phyloP scores from a whole-genome alignment of 1,284 basidiomycete species.

The Fomitiporia mediterranea region DNA sequence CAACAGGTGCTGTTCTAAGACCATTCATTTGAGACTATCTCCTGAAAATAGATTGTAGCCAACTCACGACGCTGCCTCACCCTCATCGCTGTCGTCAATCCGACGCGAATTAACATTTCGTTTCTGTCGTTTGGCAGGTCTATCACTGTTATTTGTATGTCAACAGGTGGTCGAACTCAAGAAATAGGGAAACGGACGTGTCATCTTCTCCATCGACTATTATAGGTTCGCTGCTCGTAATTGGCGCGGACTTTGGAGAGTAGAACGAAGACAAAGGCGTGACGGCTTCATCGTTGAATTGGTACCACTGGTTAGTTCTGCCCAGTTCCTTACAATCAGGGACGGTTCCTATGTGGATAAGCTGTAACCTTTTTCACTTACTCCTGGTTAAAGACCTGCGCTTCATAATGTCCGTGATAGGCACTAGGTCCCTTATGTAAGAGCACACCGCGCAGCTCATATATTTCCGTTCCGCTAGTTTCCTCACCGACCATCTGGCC shows the following conservation, averaged over 20 bases:
- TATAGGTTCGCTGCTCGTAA: not conserved
- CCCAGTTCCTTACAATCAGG: constrained; percentile 37
- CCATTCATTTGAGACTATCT: not conserved
- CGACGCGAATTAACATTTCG: constrained; percentile 31
- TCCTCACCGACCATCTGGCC: constrained; percentile 6
- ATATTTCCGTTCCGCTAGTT: constrained; percentile 37
- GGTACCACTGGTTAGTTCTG: constrained; percentile 65
- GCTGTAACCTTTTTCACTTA: constrained; percentile 29
- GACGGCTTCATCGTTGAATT: constrained; percentile 83
- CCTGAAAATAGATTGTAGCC: not conserved
- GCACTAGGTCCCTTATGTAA: constrained; percentile 84
- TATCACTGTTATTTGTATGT: constrained; percentile 2
- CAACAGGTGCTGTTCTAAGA: constrained; percentile 5
- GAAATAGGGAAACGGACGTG: not conserved
- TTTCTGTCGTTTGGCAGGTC: constrained; percentile 21
- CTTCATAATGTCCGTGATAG: constrained; percentile 90
- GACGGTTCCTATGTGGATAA: not conserved
- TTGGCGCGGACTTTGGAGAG: constrained; percentile 17
- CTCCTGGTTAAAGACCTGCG: constrained; percentile 77
- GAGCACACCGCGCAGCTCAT: constrained; percentile 79
- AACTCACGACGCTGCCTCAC: constrained; percentile 38
- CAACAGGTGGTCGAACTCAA: not conserved
- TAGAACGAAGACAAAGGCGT: constrained; percentile 46
- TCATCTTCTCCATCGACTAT: constrained; percentile 17
- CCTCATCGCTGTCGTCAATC: constrained; percentile 61